phyloP scores from a whole-genome alignment of 257 asterid species.

The Nicotiana attenuata region DNA sequence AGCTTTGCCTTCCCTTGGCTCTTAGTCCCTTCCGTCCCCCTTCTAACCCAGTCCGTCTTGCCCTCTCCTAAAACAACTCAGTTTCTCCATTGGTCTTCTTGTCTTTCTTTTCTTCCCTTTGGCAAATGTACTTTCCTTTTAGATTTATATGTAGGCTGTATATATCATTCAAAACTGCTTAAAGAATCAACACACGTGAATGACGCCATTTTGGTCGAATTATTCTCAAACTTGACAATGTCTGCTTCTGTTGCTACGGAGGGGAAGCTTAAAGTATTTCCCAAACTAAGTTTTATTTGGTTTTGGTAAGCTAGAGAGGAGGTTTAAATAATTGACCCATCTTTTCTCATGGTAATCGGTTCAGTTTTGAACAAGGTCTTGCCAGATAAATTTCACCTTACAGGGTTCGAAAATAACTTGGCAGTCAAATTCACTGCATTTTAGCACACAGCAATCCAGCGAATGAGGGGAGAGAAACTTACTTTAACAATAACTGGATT shows the following conservation, averaged over 20 bases:
- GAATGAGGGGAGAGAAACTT: conserved; percentile 5
- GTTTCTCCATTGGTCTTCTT: neutral
- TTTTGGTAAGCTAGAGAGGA: neutral
- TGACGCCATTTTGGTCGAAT: neutral
- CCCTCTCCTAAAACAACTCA: neutral
- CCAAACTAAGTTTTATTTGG: neutral
- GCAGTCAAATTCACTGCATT: neutral
- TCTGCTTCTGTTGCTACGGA: neutral
- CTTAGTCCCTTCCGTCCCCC: neutral
- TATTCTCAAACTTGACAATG: neutral
- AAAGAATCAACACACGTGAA: neutral
- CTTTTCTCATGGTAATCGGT: neutral
- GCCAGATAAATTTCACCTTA: neutral
- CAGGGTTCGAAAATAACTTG: neutral
- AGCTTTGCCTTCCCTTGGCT: neutral
- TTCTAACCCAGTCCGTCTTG: neutral
- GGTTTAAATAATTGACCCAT: neutral
- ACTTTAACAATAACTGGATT: conserved; percentile 78
- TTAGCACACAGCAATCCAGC: neutral
- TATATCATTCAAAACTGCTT: neutral
- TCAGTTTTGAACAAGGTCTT: neutral
- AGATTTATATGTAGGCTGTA: neutral
- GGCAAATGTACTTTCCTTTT: neutral
- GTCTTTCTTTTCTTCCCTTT: neutral
- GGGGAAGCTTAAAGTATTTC: neutral